Base-by-base conservation (phyloP, 2,329 filamentous ascomycete genomes). In the Dothiorella sarmentorum region DNA sequence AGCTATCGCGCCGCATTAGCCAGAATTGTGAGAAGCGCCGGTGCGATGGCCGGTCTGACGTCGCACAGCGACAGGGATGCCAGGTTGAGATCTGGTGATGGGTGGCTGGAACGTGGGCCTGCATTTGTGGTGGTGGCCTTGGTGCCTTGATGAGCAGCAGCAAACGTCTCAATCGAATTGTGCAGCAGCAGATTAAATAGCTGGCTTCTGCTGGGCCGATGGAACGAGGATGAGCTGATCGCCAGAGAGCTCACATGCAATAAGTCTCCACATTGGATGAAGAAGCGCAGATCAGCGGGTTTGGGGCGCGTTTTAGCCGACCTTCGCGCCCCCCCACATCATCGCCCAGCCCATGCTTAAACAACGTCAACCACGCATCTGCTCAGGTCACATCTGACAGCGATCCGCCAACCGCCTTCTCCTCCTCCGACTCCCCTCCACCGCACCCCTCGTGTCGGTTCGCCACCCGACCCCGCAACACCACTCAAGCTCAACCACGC, bases 361-460 rank as follows among this genome's bases (percentile, higher is more conserved):
- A 56, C 51, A 56, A 58, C 55, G 55, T 58, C 55, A 58, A 58
- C 55, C 55, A 37, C 40, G 42, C 55, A 58, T 49, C 55, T 49
- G n/a, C 43, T 47, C 42, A 38, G 43, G 29, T 40, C 43, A 22
- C 42, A 38, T 49, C 42, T 40, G 42, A 37, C 55, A 29, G 18
- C 42, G 31, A 18, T n/a, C 43, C 43, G 42, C 55, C 42, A 47
- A 49, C 55, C 43, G 49, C 43, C 24, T n/a, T 27, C 42, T 29
- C 20, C 29, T 31, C 35, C 22, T n/a, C 18, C 31, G 15, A 27
- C 47, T 22, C 18, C 33, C 22, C 22, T 27, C 31, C 18, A 27
- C 47, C 31, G 31, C 33, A 15, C 18, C 35, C 35, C 49, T 53
- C 49, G 33, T 29, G 49, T 38, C 20, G 17, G 15, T 40, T 58